Evolutionary conservation across 129 eudicot species (phyloP), one percentile per base, ranked within the genome.

Genomic region (Centrapalus pauciflorus): DNA sequence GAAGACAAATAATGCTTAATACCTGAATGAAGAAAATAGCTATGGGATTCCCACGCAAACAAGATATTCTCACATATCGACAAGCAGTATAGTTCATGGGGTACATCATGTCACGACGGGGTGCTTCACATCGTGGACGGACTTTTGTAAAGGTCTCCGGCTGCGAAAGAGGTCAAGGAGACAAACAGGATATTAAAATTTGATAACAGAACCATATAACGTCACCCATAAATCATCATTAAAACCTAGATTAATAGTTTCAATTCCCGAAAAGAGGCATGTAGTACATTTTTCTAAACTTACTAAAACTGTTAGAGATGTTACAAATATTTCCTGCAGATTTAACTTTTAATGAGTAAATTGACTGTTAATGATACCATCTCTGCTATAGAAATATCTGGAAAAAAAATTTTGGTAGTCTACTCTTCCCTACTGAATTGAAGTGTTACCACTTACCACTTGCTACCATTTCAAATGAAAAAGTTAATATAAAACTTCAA

Each of bases 11-110:
- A 59, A 38, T 54, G 75, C 40, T 41, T 17, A 60, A 34, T 30
- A 88, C 98, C 96, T 93, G 98, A 60, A 93, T 79, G 76, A 83
- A 93, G 85, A 88, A 93, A 21, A 93, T 78, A 75, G 98, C 96
- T n/a, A 93, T 93, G 32, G 98, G 98, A 77, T 82, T 93, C 13
- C 98, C 98, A 16, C 98, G 84, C 73, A 93, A 67, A 82, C 98
- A 93, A 65, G 98, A 88, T 75, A 93, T 71, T 37, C 98, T 75
- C 60, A 88, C 95, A 68, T 88, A 93, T 67, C 89, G 90, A 71
- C 87, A 83, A 13, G 98, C 84, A 45, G 95, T 83, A 65, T 93
- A 93, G 78, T 84, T 85, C 89, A 82, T 85, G 27, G 96, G 89
- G 64, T 88, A 93, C 70, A 78, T 66, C 95, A 93, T 86, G 73